Evolutionary conservation across 1,139 yeast genomes (phyloP), one percentile per base, ranked within the genome.

Genomic region (Candida sp.): DNA sequence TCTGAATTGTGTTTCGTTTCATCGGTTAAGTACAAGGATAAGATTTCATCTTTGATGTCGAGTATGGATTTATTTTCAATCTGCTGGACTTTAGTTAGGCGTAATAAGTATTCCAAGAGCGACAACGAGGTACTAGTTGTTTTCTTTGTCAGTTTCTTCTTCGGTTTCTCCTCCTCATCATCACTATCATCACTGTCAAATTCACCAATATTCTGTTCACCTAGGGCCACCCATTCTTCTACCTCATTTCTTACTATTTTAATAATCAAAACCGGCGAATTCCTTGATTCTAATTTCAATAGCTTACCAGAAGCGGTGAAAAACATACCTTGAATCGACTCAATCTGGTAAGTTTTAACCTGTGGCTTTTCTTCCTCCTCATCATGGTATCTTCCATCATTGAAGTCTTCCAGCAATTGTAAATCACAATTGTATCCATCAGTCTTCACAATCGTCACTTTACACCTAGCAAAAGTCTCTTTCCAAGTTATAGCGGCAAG

Each of bases 301-400:
- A 87, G 62, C 44, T 75, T 75, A 0, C 95, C 95, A 2, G 91
- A 83, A 1, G 87, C 87, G 46, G 85, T 80, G 63, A 85, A 87
- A 52, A 84, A 87, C 45, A 85, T 61, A 47, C 83, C 70, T 5
- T 74, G 66, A 3, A 87, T 68, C 2, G 66, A 57, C 7, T 66
- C 57, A 3, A 84, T 61, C 38, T 77, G 72, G 29, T 77, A 58
- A 3, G 55, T 48, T 21, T 65, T 57, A 1, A 52, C 50, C 12
- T 63, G 64, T 0, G 77, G 73, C 3, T 57, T 62, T 22, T 61
- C 66, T 15, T 68, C 76, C 5, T 75, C 79, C 9, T 69, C 77
- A 8, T 82, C 86, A 54, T 87, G 96, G 55, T 84, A 87, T 45
- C 95, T 65, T 0, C 80, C 89, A 61, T 87, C 96, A 54, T 85